Conservation (phyloP, 2,329 filamentous ascomycete genomes). For the Fusarium guadeloupense region DNA sequence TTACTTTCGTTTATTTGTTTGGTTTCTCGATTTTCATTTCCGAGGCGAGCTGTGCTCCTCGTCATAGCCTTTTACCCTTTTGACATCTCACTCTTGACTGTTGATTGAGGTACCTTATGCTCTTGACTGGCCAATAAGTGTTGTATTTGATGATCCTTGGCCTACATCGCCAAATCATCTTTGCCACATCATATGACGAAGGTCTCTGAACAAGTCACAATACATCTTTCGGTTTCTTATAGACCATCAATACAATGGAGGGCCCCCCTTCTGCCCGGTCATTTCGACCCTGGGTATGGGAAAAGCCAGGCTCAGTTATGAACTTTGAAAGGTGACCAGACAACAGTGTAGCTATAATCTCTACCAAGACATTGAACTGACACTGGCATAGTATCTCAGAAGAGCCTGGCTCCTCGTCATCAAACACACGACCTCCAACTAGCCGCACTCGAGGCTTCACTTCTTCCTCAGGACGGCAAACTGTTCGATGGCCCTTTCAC, state of each 20-base stretch:
- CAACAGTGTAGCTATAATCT: not conserved
- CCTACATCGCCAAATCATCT: conserved; percentile 6
- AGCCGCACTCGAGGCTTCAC: conserved; percentile 42
- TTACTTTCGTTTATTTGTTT: conserved; percentile 26
- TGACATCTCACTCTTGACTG: conserved; percentile 1
- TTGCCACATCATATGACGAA: conserved; percentile 19
- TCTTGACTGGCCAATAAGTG: conserved; percentile 32
- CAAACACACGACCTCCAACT: conserved; percentile 29
- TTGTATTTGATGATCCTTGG: conserved; percentile 22
- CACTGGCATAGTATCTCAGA: conserved; percentile 35
- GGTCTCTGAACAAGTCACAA: conserved; percentile 9
- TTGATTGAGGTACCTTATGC: conserved; percentile 27
- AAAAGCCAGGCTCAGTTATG: conserved; percentile 37
- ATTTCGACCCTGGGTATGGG: conserved; percentile 36
- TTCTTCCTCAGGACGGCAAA: conserved; percentile 41
- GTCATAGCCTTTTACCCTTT: conserved; percentile 28
- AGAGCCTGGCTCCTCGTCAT: conserved; percentile 35
- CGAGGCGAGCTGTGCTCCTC: conserved; percentile 41
- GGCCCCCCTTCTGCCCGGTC: conserved; percentile 39
- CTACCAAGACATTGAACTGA: conserved; percentile 22
- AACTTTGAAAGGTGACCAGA: conserved; percentile 40
- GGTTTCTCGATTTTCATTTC: conserved; percentile 16
- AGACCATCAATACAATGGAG: conserved; percentile 32
- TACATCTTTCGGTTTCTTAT: conserved; percentile 12
- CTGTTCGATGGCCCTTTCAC: conserved; percentile 43